Conservation (phyloP, 768 basidiomycete genomes). For the Leccinum uliginosum region DNA sequence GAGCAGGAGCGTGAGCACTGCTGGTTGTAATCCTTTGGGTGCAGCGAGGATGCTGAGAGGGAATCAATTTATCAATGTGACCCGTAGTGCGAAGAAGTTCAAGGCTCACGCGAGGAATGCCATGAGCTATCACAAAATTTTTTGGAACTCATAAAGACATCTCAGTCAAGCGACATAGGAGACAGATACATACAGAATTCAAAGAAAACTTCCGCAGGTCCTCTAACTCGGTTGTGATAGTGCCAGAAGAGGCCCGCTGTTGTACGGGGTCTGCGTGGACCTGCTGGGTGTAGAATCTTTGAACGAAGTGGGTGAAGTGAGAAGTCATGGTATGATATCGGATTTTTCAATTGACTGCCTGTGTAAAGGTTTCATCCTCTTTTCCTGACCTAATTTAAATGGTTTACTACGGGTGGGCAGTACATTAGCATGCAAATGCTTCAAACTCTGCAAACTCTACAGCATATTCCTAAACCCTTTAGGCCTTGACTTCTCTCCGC, state of each 20-base stretch:
- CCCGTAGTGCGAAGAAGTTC: not conserved
- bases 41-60: conserved; percentile 9
- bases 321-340: no score
- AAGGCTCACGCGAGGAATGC: conserved; percentile 15
- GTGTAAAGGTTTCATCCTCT: no score
- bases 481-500: no score
- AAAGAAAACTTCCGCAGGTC: conserved; percentile 15
- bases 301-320: not conserved
- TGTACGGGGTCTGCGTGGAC: not conserved
- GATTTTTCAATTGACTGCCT: no score
- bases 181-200: conserved; percentile 8
- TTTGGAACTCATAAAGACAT: not conserved
- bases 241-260: not conserved
- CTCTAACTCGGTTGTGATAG: conserved; percentile 7
- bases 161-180: not conserved
- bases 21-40: conserved; percentile 2
- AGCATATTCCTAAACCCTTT: no score
- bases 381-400: no score
- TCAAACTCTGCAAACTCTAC: no score
- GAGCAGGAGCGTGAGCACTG: conserved; percentile 15
- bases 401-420: no score
- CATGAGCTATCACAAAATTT: conserved; percentile 9
- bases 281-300: not conserved
- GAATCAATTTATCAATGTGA: not conserved
- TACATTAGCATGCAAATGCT: no score